Evolutionary conservation across 2,329 filamentous ascomycete genomes (phyloP), one percentile per base, ranked within the genome.

Genomic region (Phyllosticta citriasiana): DNA sequence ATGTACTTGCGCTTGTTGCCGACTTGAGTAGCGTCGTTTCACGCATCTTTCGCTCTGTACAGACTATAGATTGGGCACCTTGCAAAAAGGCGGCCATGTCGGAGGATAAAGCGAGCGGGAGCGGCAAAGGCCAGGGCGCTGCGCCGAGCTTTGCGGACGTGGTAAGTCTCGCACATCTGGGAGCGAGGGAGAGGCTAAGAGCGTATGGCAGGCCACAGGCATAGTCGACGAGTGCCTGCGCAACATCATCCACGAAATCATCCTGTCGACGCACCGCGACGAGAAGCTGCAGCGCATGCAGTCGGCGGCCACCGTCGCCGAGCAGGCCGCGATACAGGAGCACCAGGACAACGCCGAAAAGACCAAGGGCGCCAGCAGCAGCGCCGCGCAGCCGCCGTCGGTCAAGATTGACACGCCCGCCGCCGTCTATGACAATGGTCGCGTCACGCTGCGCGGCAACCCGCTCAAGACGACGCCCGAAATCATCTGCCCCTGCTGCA

Each of bases 211-310:
- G 73, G 73, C 71, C 8, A 67, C 63, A 50, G 67, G 71, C 30
- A 82, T 93, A 63, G 80, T 93, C 69, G 87, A 91, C 69, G 88
- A 92, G 70, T 76, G 87, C 61, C 78, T 93, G 64, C 85, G 88
- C 77, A 91, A 89, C 73, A 82, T 92, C 69, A 81, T 92, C 66
- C 86, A 88, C 73, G 87, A 89, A 71, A 80, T 90, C 57, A 79
- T 90, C 65, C 80, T 91, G 68, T 84, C 88, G 72, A 85, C 84
- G 51, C 89, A 93, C 72, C 87, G 87, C 66, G 83, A 88, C 66
- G 89, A 93, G 76, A 92, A 92, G 78, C 83, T 85, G 65, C 84
- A 89, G 59, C 84, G 87, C 62, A 82, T 71, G 84, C 85, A 67
- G 76, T 82, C 65, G 82, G 87, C 63, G 81, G 87, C 67, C 80